Evolutionary conservation across 345 rosid species (phyloP).

Genomic region (Corchorus olitorius): DNA sequence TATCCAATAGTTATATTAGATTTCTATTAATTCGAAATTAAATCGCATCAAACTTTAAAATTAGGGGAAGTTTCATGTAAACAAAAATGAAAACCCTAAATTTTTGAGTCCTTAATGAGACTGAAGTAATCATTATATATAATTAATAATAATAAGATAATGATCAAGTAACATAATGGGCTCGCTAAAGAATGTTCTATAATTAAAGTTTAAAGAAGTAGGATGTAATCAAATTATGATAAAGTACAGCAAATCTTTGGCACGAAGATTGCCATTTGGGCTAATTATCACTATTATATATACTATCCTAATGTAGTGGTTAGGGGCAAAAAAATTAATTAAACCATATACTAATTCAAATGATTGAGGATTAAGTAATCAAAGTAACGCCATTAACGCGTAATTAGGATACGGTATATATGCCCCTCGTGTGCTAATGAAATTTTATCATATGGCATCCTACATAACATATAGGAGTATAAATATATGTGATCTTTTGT

Average conservation of each 20-base stretch:
- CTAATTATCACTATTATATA: not conserved
- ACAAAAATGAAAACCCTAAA: not conserved
- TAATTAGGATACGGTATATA: constrained; percentile 17
- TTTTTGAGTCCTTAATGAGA: not conserved
- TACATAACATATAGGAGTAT: not conserved
- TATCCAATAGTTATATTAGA: too few species aligned
- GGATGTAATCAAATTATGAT: not conserved
- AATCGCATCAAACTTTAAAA: too few species aligned
- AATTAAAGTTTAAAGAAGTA: constrained; percentile 8
- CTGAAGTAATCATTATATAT: not conserved
- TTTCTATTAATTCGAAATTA: too few species aligned
- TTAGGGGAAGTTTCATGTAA: too few species aligned
- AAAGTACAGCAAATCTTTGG: constrained; percentile 13
- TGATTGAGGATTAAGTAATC: constrained; percentile 8
- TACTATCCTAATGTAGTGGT: constrained; percentile 11
- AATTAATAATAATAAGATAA: constrained; percentile 21
- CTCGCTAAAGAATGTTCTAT: constrained; percentile 27
- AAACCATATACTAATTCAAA: not conserved
- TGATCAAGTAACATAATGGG: constrained; percentile 12
- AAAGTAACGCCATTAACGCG: not conserved
- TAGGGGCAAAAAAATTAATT: not conserved
- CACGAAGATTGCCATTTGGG: constrained; percentile 9
- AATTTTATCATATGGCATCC: too few species aligned
- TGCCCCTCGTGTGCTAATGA: constrained; percentile 25
- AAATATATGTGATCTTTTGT: not conserved